Evolutionary conservation across 2,329 filamentous ascomycete species (phyloP).

Genomic region (Microcera coccophila): DNA sequence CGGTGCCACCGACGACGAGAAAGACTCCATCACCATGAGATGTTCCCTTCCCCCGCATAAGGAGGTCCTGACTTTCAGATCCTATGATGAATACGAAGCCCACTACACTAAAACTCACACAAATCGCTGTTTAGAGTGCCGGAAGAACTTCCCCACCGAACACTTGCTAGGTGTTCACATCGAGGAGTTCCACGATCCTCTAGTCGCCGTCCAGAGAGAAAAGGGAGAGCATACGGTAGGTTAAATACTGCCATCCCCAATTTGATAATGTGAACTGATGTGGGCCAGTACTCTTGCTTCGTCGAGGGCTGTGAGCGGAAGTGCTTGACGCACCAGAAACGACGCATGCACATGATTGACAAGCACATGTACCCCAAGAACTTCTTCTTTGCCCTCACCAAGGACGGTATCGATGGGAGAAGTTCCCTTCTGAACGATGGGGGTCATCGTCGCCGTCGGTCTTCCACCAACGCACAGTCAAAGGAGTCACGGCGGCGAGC

Average conservation of each 20-base stretch:
- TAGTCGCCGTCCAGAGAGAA: slow-evolving; percentile 67
- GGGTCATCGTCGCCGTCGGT: slow-evolving; percentile 46
- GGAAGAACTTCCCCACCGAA: slow-evolving; percentile 80
- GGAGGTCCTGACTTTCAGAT: slow-evolving; percentile 64
- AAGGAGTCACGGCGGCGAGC: slow-evolving; percentile 33
- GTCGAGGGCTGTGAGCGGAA: slow-evolving; percentile 82
- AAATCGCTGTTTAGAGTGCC: slow-evolving; percentile 81
- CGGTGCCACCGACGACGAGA: slow-evolving; percentile 29
- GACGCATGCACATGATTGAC: slow-evolving; percentile 84
- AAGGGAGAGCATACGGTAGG: slow-evolving; percentile 79
- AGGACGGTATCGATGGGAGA: slow-evolving; percentile 82
- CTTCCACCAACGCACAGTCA: slow-evolving; percentile 38
- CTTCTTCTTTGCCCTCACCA: slow-evolving; percentile 84
- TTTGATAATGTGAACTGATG: background rate
- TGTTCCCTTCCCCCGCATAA: slow-evolving; percentile 80
- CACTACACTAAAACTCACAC: slow-evolving; percentile 80
- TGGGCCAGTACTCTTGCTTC: slow-evolving; percentile 73
- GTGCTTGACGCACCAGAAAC: slow-evolving; percentile 78
- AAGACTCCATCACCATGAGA: slow-evolving; percentile 55
- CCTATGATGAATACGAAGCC: slow-evolving; percentile 77
- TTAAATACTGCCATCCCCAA: background rate
- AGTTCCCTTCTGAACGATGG: slow-evolving; percentile 70
- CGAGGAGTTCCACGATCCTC: slow-evolving; percentile 83
- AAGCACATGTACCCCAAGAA: slow-evolving; percentile 89
- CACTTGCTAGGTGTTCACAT: slow-evolving; percentile 81